phyloP scores from a whole-genome alignment of 2,329 filamentous ascomycete species.

The Claviceps pazoutovae region DNA sequence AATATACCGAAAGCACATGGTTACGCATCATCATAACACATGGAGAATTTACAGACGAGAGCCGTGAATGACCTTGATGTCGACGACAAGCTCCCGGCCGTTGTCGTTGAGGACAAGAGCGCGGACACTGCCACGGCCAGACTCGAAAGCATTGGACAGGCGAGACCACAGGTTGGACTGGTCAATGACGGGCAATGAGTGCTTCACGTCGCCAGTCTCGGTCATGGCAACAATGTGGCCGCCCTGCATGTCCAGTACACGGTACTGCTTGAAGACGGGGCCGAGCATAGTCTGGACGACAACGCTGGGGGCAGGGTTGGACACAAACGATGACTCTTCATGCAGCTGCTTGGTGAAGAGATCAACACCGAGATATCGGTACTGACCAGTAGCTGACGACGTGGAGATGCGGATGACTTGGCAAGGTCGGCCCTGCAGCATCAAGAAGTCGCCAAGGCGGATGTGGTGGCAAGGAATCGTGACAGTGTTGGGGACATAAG shows the following conservation, averaged over 20 bases:
- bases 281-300: slow-evolving; percentile 99
- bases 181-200: slow-evolving; percentile 81
- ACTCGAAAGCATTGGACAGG: slow-evolving; percentile 71
- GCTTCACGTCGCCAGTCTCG: slow-evolving; percentile 97
- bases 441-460: slow-evolving; percentile 95
- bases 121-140: slow-evolving; percentile 84
- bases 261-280: slow-evolving; percentile 99
- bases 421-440: slow-evolving; percentile 97
- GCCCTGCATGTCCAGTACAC: slow-evolving; percentile 90
- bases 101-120: slow-evolving; percentile 91
- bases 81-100: slow-evolving; percentile 87
- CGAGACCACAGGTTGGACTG: slow-evolving; percentile 80
- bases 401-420: slow-evolving; percentile 99
- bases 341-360: slow-evolving; percentile 99
- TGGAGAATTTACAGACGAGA: slow-evolving; percentile 41
- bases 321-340: slow-evolving; percentile 96
- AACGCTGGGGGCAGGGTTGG: slow-evolving; percentile 90
- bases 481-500: slow-evolving; percentile 61
- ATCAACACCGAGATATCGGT: slow-evolving; percentile 98
- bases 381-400: slow-evolving; percentile 93
- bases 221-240: slow-evolving; percentile 90
- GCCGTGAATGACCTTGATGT: slow-evolving; percentile 96
- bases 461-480: slow-evolving; percentile 99
- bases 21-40: no score
- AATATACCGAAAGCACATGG: slow-evolving; percentile 1